Base-by-base conservation (phyloP, 2,329 filamentous ascomycete genomes). In the Talaromyces sp. region DNA sequence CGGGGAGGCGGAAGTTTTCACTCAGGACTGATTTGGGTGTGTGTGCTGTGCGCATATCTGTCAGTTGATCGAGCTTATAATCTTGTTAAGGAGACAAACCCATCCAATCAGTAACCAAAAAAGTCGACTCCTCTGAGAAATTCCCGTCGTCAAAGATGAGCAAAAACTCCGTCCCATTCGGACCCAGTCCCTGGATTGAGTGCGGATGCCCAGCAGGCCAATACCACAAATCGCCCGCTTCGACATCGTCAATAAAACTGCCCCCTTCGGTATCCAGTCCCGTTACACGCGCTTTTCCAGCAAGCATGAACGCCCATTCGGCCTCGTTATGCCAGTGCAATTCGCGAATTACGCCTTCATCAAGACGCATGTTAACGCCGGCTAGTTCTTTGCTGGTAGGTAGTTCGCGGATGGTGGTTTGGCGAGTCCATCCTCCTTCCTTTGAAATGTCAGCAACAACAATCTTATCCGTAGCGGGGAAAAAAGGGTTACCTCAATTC, bases 341-440 rank as follows among this genome's bases (percentile, higher is more conserved):
- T 74, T 93, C 90, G 33, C 90, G 88, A 70, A 91, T 91, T 37
- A 89, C 90, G 41, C 89, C 89, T 68, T 86, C 79, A 45, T 89
- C 89, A 2, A 93, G 85, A 11, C 90, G 85, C 90, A 93, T 93
- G 74, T 93, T 91, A 63, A 92, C 90, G 47, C 88, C 87, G 2
- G 90, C 90, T 52, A 93, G 83, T 73, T 92, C 88, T n/a, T 86
- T 84, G 37, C 74, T 77, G 9, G 60, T 72, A 0, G 74, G 74
- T 1, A 78, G 67, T 63, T 78, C 76, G 19, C 74, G 69, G 62
- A 76, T 71, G 3, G 75, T 77, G 0, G 89, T 92, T 75, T 92
- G 88, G 27, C 90, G 84, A 1, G 90, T 90, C 90, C 90, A 93
- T 62, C 90, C 89, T 57, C 88, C 89, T 76, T 92, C 89, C 83